Evolutionary conservation across 331 rosid genomes (phyloP), one percentile per base, ranked within the genome.

Genomic region (Phaseolus coccineus): DNA sequence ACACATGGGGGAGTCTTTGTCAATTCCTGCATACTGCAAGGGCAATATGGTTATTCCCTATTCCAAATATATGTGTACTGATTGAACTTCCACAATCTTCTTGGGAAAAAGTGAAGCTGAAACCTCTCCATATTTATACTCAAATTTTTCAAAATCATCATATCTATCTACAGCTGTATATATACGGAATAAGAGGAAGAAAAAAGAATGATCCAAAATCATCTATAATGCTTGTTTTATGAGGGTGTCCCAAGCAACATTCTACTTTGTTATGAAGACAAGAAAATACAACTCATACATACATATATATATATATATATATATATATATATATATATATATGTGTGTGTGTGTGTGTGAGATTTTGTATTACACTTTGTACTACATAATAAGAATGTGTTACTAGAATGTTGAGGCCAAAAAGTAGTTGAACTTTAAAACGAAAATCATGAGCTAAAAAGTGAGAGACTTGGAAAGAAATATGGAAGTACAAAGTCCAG

Each of bases 261-360:
- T 76, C 85, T 87, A 63, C 98, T 92, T 91, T 84, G 93, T 86
- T 83, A 91, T 76, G 31, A 92, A 92, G 98, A 94, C 92, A 92
- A 92, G 97, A 91, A 92, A 92, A 72, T 87, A 88, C 97, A 92
- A 86, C 97, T 83, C 89, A 87, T 73, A 81, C 64, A 28, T 53
- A 40, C 35, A 8, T 39, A 33, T 2, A 0, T 35, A 19, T 19
- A 19, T 19, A 19, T 19, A 19, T 19, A 19, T 19, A 19, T 19
- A 19, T 19, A 19, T 19, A 19, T 19, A 19, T 19, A 19, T 19
- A 19, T 19, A 19, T 19, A 19, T 19, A 0, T 19, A 0, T 19
- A 0, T 19, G 22, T 19, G 22, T 19, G 22, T 19, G 22, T 19
- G 22, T 19, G 22, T 19, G 22, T 19, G 22, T 19, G 22, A 19